Evolutionary conservation across 441 rosid species (phyloP).

Genomic region (Macaranga tanarius): DNA sequence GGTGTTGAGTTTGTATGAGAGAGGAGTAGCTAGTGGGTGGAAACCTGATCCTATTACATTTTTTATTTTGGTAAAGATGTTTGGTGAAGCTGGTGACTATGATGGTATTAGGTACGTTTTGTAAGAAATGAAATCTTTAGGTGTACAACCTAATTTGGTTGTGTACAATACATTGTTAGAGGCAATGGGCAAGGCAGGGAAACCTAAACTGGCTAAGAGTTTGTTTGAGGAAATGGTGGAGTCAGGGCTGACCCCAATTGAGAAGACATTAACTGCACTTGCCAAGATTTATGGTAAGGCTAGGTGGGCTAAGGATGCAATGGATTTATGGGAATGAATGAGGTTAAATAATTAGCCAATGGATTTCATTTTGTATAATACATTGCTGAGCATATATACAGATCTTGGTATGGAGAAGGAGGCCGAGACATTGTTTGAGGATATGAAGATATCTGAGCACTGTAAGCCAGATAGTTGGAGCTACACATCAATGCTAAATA

Average conservation of each 20-base stretch:
- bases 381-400: constrained; percentile 89
- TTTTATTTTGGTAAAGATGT: constrained; percentile 85
- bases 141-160: constrained; percentile 80
- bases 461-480: constrained; percentile 81
- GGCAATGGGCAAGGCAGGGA: constrained; percentile 88
- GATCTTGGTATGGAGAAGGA: constrained; percentile 86
- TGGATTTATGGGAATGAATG: constrained; percentile 76
- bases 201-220: constrained; percentile 79
- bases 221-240: constrained; percentile 78
- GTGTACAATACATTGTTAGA: constrained; percentile 86
- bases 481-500: constrained; percentile 84
- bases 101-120: constrained; percentile 90
- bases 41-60: constrained; percentile 76
- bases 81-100: constrained; percentile 80
- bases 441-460: constrained; percentile 62
- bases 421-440: constrained; percentile 75
- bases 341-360: constrained; percentile 70
- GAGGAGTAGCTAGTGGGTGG: constrained; percentile 95
- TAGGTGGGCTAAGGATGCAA: constrained; percentile 86
- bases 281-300: constrained; percentile 91
- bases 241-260: constrained; percentile 66
- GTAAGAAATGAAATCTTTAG: constrained; percentile 77
- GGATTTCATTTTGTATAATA: constrained; percentile 82
- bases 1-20: constrained; percentile 82
- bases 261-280: constrained; percentile 77